Conservation (phyloP, 192 early-diverging fungal genomes). For the Backusella liffmaniae region DNA sequence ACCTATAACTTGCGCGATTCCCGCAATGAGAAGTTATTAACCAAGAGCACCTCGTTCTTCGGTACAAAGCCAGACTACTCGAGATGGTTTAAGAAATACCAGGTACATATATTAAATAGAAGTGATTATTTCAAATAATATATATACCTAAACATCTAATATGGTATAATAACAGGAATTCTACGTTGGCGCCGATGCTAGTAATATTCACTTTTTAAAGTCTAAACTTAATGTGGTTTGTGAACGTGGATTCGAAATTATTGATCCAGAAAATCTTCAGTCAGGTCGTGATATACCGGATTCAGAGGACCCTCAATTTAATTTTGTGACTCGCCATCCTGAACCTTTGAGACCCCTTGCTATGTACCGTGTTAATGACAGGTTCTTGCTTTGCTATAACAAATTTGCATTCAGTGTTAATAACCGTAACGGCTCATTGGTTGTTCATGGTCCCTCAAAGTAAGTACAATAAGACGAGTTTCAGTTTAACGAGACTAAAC, state of each 20-base stretch:
- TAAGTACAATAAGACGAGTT: neutral
- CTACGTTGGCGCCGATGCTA: conserved; percentile 90
- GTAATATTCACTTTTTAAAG: conserved; percentile 83
- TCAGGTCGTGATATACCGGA: conserved; percentile 82
- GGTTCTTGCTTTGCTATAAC: conserved; percentile 90
- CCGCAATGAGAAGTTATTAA: conserved; percentile 20
- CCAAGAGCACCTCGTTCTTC: conserved; percentile 7
- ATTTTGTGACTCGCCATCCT: conserved; percentile 74
- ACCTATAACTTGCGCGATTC: conserved; percentile 30
- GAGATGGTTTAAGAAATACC: conserved; percentile 32
- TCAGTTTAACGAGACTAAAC: neutral
- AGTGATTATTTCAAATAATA: neutral
- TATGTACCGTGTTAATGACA: conserved; percentile 75
- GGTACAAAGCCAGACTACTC: neutral
- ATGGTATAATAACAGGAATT: conserved; percentile 67
- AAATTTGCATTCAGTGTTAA: conserved; percentile 95
- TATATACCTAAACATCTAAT: neutral
- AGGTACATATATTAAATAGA: conserved; percentile 4
- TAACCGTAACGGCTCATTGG: conserved; percentile 63
- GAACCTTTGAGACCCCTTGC: conserved; percentile 79
- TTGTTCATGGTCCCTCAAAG: conserved; percentile 14
- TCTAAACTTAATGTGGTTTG: conserved; percentile 89
- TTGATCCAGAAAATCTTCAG: conserved; percentile 83
- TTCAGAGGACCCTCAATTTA: conserved; percentile 72
- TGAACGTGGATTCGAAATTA: conserved; percentile 92